Percentiles rank a stretch among this genome's conserved stretches.
These are phyloP conservation scores for Aspergillus hancockii DNA, from an alignment of 495 filamentous ascomycete species.

Conservation along the genomic window DNA sequence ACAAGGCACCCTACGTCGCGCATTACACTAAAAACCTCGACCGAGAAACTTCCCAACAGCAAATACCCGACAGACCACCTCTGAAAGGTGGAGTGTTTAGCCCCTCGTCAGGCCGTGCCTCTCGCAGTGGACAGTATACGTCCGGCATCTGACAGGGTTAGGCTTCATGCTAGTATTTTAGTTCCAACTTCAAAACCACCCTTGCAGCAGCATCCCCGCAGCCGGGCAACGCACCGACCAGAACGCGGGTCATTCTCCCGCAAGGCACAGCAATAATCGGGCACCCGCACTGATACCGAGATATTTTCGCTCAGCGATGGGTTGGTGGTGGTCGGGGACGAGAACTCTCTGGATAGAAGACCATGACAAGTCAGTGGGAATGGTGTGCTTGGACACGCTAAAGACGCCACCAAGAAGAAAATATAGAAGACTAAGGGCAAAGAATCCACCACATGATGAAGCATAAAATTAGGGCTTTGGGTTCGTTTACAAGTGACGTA, in stretches of 20 bases:
- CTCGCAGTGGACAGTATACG: not conserved
- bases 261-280: not conserved
- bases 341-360: not conserved
- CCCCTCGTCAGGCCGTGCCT: not conserved
- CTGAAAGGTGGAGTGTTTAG: not conserved
- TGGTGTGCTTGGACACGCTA: conserved; percentile 3
- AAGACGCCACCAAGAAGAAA: not conserved
- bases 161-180: not conserved
- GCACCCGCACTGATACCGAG: not conserved
- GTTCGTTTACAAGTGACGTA: not conserved
- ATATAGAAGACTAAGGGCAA: not conserved
- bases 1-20: not conserved
- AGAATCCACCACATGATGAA: not conserved
- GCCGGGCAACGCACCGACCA: not conserved
- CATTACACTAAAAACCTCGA: not conserved
- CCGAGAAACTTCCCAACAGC: not conserved
- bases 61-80: not conserved
- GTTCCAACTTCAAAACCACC: not conserved
- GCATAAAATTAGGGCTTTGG: not conserved
- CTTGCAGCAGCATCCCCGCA: conserved; percentile 1
- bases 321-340: not conserved
- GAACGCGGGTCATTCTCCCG: not conserved
- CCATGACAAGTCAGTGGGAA: not conserved
- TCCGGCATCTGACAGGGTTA: not conserved
- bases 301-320: not conserved